Evolutionary conservation across 352 stramenopile genomes (phyloP).

Genomic region (Discostella stelligera): DNA sequence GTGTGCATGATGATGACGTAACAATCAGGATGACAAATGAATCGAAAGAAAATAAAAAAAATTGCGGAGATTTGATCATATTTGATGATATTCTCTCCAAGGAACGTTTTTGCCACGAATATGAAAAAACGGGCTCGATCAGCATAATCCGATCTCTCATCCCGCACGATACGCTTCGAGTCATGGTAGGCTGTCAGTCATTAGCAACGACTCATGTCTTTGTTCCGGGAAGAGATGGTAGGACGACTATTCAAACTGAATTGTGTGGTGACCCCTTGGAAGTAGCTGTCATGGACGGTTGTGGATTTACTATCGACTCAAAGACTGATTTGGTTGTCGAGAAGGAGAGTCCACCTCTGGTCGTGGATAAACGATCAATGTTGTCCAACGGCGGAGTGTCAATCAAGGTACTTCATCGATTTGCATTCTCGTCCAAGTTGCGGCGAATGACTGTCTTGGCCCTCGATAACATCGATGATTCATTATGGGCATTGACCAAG

Average conservation of each 20-base stretch:
- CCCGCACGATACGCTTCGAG: conserved; percentile 46
- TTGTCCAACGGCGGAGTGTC: conserved; percentile 4
- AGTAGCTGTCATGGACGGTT: conserved; percentile 91
- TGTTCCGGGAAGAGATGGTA: conserved; percentile 67
- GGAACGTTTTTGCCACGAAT: conserved; percentile 1
- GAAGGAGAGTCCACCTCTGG: conserved; percentile 13
- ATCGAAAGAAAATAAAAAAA: neutral
- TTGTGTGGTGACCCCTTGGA: conserved; percentile 94
- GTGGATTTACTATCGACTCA: conserved; percentile 82
- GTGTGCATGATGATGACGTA: neutral
- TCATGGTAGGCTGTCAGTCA: conserved; percentile 79
- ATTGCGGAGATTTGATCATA: conserved; percentile 39
- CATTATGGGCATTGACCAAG: conserved; percentile 87
- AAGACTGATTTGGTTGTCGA: conserved; percentile 22
- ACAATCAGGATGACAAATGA: conserved; percentile 15
- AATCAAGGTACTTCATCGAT: conserved; percentile 88
- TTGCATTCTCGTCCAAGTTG: conserved; percentile 94
- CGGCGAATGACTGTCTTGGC: conserved; percentile 90
- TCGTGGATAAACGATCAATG: neutral
- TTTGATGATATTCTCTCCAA: conserved; percentile 25
- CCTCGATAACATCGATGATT: conserved; percentile 24
- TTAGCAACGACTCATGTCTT: conserved; percentile 86
- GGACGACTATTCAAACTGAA: conserved; percentile 66
- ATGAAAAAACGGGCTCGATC: conserved; percentile 5
- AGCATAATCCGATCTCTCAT: conserved; percentile 22